Evolutionary conservation across 805 yeast species (phyloP).

Genomic region (Hanseniaspora valbyensis): DNA sequence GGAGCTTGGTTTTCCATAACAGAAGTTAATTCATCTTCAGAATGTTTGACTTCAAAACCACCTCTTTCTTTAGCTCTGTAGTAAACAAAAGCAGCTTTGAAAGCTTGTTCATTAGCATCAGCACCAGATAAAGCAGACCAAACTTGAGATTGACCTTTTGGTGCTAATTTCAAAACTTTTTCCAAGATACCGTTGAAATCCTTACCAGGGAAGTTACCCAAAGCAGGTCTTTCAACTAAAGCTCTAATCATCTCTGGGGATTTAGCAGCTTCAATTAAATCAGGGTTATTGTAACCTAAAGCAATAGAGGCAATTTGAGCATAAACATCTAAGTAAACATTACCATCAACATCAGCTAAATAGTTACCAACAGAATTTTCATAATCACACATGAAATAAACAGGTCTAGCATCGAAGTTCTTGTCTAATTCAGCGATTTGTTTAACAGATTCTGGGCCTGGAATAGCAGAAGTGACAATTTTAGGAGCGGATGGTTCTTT

Average conservation of each 20-base stretch:
- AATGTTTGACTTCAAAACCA: constrained; percentile 42
- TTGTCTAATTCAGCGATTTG: constrained; percentile 42
- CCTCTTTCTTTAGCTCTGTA: constrained; percentile 48
- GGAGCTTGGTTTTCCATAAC: constrained; percentile 78
- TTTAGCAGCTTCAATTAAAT: constrained; percentile 45
- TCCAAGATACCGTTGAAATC: constrained; percentile 41
- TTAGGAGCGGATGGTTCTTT: constrained; percentile 65
- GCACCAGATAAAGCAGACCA: constrained; percentile 63
- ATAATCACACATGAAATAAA: constrained; percentile 55
- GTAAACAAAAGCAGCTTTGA: constrained; percentile 60
- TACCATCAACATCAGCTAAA: constrained; percentile 56
- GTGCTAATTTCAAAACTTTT: constrained; percentile 47
- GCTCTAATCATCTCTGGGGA: constrained; percentile 54
- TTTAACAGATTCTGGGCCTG: constrained; percentile 61
- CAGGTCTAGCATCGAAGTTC: constrained; percentile 52
- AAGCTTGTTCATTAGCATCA: constrained; percentile 60
- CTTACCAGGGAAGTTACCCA: constrained; percentile 53
- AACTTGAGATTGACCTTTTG: constrained; percentile 46
- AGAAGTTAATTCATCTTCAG: constrained; percentile 56
- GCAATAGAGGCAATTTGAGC: constrained; percentile 68
- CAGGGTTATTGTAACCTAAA: constrained; percentile 61
- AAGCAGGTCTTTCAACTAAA: constrained; percentile 56
- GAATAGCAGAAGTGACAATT: constrained; percentile 48
- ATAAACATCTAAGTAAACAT: constrained; percentile 48
- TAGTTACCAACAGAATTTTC: constrained; percentile 55